phyloP scores from a whole-genome alignment of 495 filamentous ascomycete genomes.

The Penicillium waksmanii region DNA sequence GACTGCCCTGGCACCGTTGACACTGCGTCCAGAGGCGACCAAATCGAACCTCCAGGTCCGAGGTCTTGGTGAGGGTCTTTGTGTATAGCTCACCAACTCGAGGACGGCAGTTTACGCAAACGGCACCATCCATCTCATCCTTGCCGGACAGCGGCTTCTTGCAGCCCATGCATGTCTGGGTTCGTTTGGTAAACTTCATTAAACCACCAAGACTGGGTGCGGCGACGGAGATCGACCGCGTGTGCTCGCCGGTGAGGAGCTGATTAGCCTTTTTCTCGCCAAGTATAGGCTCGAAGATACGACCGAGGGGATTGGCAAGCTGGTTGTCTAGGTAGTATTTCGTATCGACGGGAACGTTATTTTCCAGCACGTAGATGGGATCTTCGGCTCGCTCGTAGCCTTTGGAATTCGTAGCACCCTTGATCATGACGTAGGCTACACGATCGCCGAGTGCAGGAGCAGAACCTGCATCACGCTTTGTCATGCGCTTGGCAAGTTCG shows the following conservation, averaged over 20 bases:
- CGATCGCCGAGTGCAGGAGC: conserved; percentile 94
- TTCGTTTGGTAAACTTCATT: conserved; percentile 98
- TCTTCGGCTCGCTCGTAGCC: conserved; percentile 97
- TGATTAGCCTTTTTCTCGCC: conserved; percentile 87
- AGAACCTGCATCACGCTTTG: conserved; percentile 92
- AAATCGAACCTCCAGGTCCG: conserved; percentile 91
- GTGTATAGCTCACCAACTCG: conserved; percentile 92
- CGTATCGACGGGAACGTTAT: conserved; percentile 97
- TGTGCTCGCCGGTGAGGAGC: conserved; percentile 87
- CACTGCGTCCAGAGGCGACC: conserved; percentile 97
- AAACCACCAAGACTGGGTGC: conserved; percentile 88
- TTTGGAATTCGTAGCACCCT: conserved; percentile 82
- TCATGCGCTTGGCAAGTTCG: conserved; percentile 92
- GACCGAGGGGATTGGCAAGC: conserved; percentile 86
- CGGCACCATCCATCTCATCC: conserved; percentile 80
- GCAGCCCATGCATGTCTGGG: conserved; percentile 97
- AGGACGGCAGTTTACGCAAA: conserved; percentile 82
- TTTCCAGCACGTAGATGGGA: conserved; percentile 93
- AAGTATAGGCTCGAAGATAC: conserved; percentile 97
- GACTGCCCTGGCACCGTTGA: conserved; percentile 94
- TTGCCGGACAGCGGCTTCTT: conserved; percentile 88
- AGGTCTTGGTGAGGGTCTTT: conserved; percentile 82
- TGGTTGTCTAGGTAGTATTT: conserved; percentile 99
- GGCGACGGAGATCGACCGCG: conserved; percentile 85
- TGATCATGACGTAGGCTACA: conserved; percentile 98